Conservation (phyloP, 1,284 basidiomycete genomes). For the Cryptococcus depauperatus region DNA sequence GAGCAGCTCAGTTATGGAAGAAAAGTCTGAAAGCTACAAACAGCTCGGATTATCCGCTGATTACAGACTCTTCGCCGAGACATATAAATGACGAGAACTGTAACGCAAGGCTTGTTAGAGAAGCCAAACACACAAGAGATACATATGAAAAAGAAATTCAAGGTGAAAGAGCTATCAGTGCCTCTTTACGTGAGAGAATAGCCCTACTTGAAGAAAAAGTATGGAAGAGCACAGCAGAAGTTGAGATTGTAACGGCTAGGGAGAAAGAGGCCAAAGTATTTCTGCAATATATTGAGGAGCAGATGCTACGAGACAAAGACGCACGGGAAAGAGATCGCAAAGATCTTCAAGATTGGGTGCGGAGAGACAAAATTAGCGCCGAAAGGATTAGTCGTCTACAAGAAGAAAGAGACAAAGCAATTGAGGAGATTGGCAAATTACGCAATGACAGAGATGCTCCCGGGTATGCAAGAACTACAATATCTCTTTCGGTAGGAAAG, state of each 20-base stretch:
- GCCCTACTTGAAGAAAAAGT: conserved; percentile 9
- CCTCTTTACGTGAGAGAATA: conserved; percentile 17
- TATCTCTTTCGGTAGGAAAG: no score
- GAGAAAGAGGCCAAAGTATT: not conserved
- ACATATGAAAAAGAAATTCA: conserved; percentile 10
- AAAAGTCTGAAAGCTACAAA: no score
- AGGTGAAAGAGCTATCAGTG: conserved; percentile 16
- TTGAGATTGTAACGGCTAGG: not conserved
- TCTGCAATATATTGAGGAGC: not conserved
- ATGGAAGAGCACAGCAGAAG: conserved; percentile 1
- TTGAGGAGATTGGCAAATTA: not conserved
- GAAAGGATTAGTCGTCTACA: not conserved
- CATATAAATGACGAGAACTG: no score
- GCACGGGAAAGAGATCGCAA: conserved; percentile 1
- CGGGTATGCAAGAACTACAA: not conserved
- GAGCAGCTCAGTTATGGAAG: no score
- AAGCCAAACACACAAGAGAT: not conserved
- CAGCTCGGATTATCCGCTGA: no score
- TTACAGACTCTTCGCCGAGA: no score
- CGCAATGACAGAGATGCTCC: conserved; percentile 6
- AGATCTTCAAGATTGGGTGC: conserved; percentile 1
- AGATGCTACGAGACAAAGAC: not conserved
- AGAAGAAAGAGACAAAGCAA: not conserved
- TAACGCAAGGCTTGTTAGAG: no score
- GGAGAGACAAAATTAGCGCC: not conserved